Evolutionary conservation across 768 basidiomycete species (phyloP), one percentile per base, ranked within the genome.

Genomic region (Cystobasidium tubakii): DNA sequence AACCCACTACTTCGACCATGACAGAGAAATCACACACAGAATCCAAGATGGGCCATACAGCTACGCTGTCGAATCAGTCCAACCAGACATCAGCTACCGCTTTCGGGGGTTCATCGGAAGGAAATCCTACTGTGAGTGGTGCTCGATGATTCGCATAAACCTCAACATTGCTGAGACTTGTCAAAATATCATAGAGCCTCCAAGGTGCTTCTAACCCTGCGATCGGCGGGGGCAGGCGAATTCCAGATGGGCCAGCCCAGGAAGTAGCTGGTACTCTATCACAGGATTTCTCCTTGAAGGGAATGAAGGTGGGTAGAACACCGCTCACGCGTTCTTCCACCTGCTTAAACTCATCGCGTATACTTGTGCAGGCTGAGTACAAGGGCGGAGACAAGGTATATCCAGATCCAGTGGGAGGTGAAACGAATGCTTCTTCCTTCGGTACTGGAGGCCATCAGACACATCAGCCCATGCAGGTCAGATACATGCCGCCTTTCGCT

Each of bases 231-330:
- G 36, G 50, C 53, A 12, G 21, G 23, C 7, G 2, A 17, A 39
- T n/a, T n/a, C 21, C 19, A 55, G 66, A 70, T 70, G 66, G 66
- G 2, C 46, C 66, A 15, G 66, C 66, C 23, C 66, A 70, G 34
- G 50, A 53, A 50, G 25, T 70, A 13, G 66, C 66, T 29, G 66
- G 66, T 10, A 54, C 66, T 4, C 33, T 70, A 25, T 34, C 66
- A 12, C 19, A 27, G 6, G 33, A 70, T 43, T 70, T 70, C 66
- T 50, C 65, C 33, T 50, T 70, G 19, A 54, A 54, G 46, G 46
- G 46, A 15, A 70, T 54, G 46, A 70, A 70, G 66, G 66, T 70
- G 53, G 4, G 53, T 19, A n/a, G 63, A 9, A 23, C 36, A 12
- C 13, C 44, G 44, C 13, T n/a, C 13, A 46, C 44, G 15, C 27